These are phyloP conservation scores for Eremochloa ophiuroides DNA, from an alignment of 176 grass and related monocot species.

Conservation along the genomic window DNA sequence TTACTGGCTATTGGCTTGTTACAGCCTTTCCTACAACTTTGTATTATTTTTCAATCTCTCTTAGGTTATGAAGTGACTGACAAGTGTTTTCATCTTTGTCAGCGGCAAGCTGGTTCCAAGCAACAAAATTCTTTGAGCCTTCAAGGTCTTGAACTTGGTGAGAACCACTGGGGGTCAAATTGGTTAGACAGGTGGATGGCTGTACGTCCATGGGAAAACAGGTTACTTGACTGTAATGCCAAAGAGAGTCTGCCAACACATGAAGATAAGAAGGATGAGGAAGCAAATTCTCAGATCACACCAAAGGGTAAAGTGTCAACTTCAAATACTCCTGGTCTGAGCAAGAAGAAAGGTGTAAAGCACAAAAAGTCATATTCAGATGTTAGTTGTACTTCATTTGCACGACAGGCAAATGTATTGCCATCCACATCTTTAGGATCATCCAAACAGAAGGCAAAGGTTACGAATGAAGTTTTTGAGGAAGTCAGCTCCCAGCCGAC, in stretches of 20 bases:
- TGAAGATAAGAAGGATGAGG: slow-evolving; percentile 50
- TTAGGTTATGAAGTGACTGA: slow-evolving; percentile 9
- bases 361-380: slow-evolving; percentile 64
- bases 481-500: slow-evolving; percentile 60
- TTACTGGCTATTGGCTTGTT: neutral
- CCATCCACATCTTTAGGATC: slow-evolving; percentile 54
- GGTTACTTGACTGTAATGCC: slow-evolving; percentile 62
- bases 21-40: neutral
- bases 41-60: neutral
- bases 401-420: slow-evolving; percentile 25
- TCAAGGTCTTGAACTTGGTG: slow-evolving; percentile 50
- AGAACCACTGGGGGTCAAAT: slow-evolving; percentile 90
- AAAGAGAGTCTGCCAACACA: slow-evolving; percentile 49
- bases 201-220: slow-evolving; percentile 93
- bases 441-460: slow-evolving; percentile 45
- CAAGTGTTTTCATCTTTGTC: slow-evolving; percentile 25
- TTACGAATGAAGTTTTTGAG: slow-evolving; percentile 48
- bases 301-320: slow-evolving; percentile 39
- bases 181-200: slow-evolving; percentile 99
- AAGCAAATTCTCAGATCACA: slow-evolving; percentile 41
- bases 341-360: slow-evolving; percentile 44
- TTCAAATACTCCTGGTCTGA: slow-evolving; percentile 33
- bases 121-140: slow-evolving; percentile 42
- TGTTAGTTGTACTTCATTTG: slow-evolving; percentile 57
- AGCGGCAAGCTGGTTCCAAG: slow-evolving; percentile 91